Evolutionary conservation across 768 basidiomycete genomes (phyloP).

Genomic region (Crepidotus variabilis): DNA sequence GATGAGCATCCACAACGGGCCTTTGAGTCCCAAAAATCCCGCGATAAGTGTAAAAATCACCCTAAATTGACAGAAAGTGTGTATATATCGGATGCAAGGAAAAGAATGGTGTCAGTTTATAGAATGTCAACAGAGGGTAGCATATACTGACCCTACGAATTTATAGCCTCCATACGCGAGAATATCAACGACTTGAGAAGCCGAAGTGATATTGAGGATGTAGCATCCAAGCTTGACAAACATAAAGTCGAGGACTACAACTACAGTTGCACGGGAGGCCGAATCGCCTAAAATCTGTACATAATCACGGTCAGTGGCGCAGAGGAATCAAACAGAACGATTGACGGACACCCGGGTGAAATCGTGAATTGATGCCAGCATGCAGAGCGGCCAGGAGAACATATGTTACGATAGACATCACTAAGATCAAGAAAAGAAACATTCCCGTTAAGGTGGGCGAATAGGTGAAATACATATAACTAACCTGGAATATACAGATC

Average conservation of each 20-base stretch:
- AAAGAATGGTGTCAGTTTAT: neutral
- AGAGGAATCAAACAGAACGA: neutral
- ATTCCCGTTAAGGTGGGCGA: neutral
- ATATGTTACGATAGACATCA: slow-evolving; percentile 96
- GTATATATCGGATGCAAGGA: neutral
- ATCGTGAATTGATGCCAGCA: slow-evolving; percentile 77
- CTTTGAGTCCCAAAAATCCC: slow-evolving; percentile 59
- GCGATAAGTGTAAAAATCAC: slow-evolving; percentile 81
- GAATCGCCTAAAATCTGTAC: slow-evolving; percentile 78
- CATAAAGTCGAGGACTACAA: slow-evolving; percentile 84
- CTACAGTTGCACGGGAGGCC: slow-evolving; percentile 78
- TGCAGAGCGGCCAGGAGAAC: slow-evolving; percentile 85
- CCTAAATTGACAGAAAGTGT: slow-evolving; percentile 37
- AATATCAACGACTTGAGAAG: slow-evolving; percentile 71
- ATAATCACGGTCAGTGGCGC: neutral
- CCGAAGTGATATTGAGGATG: slow-evolving; percentile 79
- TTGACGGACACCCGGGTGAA: slow-evolving; percentile 63
- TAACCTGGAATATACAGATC: slow-evolving; percentile 94
- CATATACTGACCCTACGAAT: slow-evolving; percentile 81
- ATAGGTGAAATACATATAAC: slow-evolving; percentile 1
- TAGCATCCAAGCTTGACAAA: slow-evolving; percentile 93
- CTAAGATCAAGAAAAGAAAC: slow-evolving; percentile 33
- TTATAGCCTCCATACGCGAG: slow-evolving; percentile 96
- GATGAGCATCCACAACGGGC: slow-evolving; percentile 60
- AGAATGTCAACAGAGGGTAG: too few relatives aligned